Conservation (phyloP, 495 filamentous ascomycete genomes). For the Talaromyces ruber region DNA sequence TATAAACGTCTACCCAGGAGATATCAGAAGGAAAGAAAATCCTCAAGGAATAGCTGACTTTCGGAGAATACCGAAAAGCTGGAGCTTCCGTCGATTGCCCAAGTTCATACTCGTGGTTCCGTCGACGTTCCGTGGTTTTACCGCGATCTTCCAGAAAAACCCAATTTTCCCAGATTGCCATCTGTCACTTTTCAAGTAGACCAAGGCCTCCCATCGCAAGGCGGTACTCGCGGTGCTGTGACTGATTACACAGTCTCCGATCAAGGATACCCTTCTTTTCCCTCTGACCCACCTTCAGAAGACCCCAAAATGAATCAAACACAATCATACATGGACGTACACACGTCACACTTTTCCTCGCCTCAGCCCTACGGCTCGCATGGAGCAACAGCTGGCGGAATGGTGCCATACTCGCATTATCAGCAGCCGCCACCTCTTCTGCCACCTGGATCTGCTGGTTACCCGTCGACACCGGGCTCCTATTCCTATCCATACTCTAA, state of each 20-base stretch:
- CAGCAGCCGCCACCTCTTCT: conserved; percentile 72
- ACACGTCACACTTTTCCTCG: conserved; percentile 71
- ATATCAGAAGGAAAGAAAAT: neutral
- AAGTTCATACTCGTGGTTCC: conserved; percentile 83
- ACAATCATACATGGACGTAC: conserved; percentile 76
- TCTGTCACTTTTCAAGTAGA: conserved; percentile 47
- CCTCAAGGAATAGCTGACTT: neutral
- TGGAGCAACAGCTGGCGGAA: conserved; percentile 66
- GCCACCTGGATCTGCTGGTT: conserved; percentile 67
- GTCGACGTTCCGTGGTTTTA: conserved; percentile 72
- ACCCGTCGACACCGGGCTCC: conserved; percentile 51
- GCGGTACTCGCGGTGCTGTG: conserved; percentile 36
- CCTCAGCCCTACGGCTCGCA: conserved; percentile 73
- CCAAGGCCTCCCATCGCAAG: conserved; percentile 52
- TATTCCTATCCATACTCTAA: conserved; percentile 68
- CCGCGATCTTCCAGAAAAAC: conserved; percentile 59
- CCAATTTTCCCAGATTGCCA: conserved; percentile 69
- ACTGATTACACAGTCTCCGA: neutral
- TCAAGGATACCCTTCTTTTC: neutral
- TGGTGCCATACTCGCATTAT: conserved; percentile 62
- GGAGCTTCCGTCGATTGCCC: conserved; percentile 92
- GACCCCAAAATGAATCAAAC: conserved; percentile 69
- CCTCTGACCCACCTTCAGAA: neutral
- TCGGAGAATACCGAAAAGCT: conserved; percentile 73
- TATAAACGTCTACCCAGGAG: conserved; percentile 4